Evolutionary conservation across 2,329 filamentous ascomycete genomes (phyloP), one percentile per base, ranked within the genome.

Genomic region (Pseudogymnoascus verrucosus): DNA sequence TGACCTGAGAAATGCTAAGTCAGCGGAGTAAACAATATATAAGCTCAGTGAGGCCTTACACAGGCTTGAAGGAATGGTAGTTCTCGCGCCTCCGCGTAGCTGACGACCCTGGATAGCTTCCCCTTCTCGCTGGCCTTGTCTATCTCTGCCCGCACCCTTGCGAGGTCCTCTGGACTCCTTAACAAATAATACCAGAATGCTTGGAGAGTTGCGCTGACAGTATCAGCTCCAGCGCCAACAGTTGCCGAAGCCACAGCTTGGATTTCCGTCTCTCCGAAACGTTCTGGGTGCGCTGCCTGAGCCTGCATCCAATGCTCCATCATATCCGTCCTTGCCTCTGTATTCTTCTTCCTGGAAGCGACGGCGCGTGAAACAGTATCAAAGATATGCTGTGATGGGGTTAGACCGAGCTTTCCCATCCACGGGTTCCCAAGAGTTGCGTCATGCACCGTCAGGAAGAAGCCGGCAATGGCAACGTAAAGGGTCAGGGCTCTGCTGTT

Each of bases 211-310:
- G 73, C 70, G 51, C 71, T 74, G 8, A 74, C 72, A 1, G 76
- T 77, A 61, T 78, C 77, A 0, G 71, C 71, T 1, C 76, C 76
- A 4, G 76, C 76, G 3, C 75, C 75, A 2, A 78, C 65, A 54
- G 71, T 77, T 5, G 67, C 71, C n/a, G 74, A 70, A 1, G 74
- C 74, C 3, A 72, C 71, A 5, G 68, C 69, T 12, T 74, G 67
- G 21, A 78, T 70, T 34, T 77, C 75, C 5, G 68, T 68, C 64
- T 75, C 72, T 0, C 69, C 66, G 64, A 75, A 68, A 1, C 68
- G 70, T 3, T 77, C 74, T 0, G 75, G 74, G 64, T 74, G 68
- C 5, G 71, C 71, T 3, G 68, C 66, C 2, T 70, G 71, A 31
- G 71, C 69, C 19, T 71, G 67, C 8, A 74, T 68, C 76, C 76